A percentile compares a stretch with the other conserved stretches of the same genome.
These are phyloP conservation scores for Kuraishia molischiana DNA, from an alignment of 805 yeast genomes.

Conservation along the genomic window DNA sequence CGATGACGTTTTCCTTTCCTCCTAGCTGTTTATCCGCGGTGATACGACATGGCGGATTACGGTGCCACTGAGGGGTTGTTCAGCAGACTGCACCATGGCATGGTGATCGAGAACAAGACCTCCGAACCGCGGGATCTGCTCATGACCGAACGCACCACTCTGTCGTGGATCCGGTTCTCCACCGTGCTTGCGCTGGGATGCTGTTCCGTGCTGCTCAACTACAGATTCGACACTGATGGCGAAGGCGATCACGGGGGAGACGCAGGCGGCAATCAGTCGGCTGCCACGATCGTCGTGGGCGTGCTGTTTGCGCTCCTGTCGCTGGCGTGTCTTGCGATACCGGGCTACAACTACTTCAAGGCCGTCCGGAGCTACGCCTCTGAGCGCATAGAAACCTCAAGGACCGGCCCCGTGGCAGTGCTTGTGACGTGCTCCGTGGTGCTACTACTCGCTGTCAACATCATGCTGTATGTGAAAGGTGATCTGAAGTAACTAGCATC, in stretches of 20 bases:
- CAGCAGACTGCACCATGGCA: slow-evolving; percentile 5
- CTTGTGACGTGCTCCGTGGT: slow-evolving; percentile 24
- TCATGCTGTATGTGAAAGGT: slow-evolving; percentile 12
- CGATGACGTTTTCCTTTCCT: neutral
- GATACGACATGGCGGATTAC: neutral
- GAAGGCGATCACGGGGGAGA: slow-evolving; percentile 6
- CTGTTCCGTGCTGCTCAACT: slow-evolving; percentile 34
- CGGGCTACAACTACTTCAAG: slow-evolving; percentile 30
- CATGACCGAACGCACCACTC: slow-evolving; percentile 43
- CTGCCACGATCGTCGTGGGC: slow-evolving; percentile 16
- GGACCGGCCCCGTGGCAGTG: slow-evolving; percentile 22
- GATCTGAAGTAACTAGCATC: too few relatives aligned
- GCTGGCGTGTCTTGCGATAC: slow-evolving; percentile 24
- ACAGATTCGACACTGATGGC: slow-evolving; percentile 26
- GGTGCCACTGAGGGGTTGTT: slow-evolving; percentile 6
- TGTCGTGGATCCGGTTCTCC: slow-evolving; percentile 38
- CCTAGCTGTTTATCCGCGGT: neutral
- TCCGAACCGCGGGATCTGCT: slow-evolving; percentile 46
- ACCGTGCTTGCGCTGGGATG: slow-evolving; percentile 35
- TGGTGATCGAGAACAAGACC: slow-evolving; percentile 24
- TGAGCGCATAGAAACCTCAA: slow-evolving; percentile 28
- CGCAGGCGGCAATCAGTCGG: slow-evolving; percentile 1
- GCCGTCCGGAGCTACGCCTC: slow-evolving; percentile 34
- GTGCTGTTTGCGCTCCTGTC: slow-evolving; percentile 27
- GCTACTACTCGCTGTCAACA: slow-evolving; percentile 25